Percentiles rank a stretch among this genome's conserved stretches.
Conservation (phyloP, 202 grass and related monocot genomes). For the Brachypodium distachyon region DNA sequence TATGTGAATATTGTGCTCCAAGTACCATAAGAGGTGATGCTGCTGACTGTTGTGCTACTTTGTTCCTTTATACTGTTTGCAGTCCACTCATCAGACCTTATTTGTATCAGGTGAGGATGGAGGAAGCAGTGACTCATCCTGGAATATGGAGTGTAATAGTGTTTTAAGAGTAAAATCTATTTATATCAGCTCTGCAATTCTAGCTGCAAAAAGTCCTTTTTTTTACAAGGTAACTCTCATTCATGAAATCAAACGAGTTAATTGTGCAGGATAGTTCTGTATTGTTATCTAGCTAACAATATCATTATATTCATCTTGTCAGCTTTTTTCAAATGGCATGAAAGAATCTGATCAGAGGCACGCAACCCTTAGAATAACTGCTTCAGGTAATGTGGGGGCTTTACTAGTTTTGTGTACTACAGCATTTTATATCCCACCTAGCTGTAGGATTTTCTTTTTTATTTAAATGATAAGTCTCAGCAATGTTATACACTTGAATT, state of each 20-base stretch:
- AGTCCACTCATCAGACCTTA: background rate
- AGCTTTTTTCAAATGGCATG: slow-evolving; percentile 99
- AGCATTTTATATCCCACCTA: background rate
- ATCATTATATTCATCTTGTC: slow-evolving; percentile 26
- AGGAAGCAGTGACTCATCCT: slow-evolving; percentile 64
- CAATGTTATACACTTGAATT: background rate
- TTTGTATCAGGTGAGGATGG: slow-evolving; percentile 66
- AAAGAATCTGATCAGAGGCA: slow-evolving; percentile 97
- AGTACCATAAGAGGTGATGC: background rate
- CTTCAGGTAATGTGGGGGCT: slow-evolving; percentile 70
- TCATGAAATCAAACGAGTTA: background rate
- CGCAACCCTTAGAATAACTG: slow-evolving; percentile 83
- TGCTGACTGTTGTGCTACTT: background rate
- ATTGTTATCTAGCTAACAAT: slow-evolving; percentile 16
- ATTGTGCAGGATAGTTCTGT: background rate
- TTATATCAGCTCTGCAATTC: slow-evolving; percentile 95
- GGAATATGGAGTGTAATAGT: slow-evolving; percentile 58
- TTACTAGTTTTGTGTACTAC: background rate
- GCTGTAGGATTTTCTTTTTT: background rate
- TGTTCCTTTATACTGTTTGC: slow-evolving; percentile 8
- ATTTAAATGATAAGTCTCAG: background rate
- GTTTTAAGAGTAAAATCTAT: slow-evolving; percentile 75
- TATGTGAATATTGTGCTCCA: background rate
- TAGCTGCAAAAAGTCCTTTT: slow-evolving; percentile 97
- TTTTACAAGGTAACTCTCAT: slow-evolving; percentile 75